Conservation (phyloP, 2,329 filamentous ascomycete species). For the Fusarium buharicum region DNA sequence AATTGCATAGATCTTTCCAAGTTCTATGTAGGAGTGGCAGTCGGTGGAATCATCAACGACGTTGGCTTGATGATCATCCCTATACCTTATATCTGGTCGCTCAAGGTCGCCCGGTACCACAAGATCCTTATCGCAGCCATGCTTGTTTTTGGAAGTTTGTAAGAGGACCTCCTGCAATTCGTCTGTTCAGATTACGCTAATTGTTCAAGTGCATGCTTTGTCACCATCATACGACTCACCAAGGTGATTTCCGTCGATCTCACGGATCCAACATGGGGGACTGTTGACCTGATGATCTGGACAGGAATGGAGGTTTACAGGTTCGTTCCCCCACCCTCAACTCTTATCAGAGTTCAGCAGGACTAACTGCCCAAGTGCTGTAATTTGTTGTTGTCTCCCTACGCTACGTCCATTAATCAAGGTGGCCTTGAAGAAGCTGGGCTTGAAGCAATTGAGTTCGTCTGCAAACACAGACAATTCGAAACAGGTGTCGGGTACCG, state of each 20-base stretch:
- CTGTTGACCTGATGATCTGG: constrained; percentile 10
- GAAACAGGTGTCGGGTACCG: too few species aligned
- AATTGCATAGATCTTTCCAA: constrained; percentile 16
- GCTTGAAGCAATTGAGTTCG: background rate
- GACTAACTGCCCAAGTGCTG: background rate
- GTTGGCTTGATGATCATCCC: constrained; percentile 7
- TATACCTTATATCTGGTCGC: constrained; percentile 2
- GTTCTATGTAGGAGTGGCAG: constrained; percentile 14
- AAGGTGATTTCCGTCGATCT: constrained; percentile 8
- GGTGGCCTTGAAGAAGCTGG: background rate
- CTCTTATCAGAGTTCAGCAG: fast-evolving
- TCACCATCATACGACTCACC: constrained; percentile 9
- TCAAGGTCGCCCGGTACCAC: background rate
- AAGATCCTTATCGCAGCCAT: constrained; percentile 10
- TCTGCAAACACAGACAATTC: background rate
- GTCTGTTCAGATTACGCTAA: background rate
- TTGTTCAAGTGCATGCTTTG: background rate
- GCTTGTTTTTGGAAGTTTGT: constrained; percentile 17
- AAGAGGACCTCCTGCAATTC: background rate
- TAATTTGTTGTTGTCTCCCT: constrained; percentile 5
- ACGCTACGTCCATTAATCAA: background rate
- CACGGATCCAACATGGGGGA: constrained; percentile 4
- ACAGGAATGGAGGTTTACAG: constrained; percentile 14
- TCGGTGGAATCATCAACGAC: constrained; percentile 12
- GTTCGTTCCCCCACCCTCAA: fast-evolving